Conservation (phyloP, 176 grass and related monocot genomes). For the Areca catechu region DNA sequence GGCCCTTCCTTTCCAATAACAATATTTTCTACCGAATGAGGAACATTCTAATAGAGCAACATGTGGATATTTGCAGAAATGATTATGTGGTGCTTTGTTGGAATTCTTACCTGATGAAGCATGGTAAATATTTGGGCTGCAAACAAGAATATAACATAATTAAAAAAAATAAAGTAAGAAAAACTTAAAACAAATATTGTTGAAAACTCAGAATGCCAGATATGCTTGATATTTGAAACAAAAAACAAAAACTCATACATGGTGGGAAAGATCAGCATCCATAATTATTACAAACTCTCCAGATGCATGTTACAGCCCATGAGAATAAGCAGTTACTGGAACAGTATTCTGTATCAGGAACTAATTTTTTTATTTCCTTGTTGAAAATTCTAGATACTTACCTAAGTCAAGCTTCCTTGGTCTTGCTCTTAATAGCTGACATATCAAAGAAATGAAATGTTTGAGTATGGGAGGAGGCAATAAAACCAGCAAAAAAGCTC, state of each 20-base stretch:
- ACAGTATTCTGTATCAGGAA: conserved; percentile 4
- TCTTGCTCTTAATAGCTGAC: conserved; percentile 72
- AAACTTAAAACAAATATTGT: no score
- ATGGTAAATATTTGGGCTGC: conserved; percentile 96
- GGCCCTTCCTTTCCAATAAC: no score
- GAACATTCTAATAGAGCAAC: no score
- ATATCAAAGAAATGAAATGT: conserved; percentile 21
- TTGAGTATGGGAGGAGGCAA: no score
- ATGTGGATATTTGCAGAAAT: no score
- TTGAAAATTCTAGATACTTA: conserved; percentile 17
- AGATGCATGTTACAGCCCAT: conserved; percentile 86
- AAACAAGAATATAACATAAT: conserved; percentile 11
- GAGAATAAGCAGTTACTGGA: conserved; percentile 79
- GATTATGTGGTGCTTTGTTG: not conserved
- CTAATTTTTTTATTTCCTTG: no score
- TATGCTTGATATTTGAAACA: not conserved
- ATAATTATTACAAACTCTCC: conserved; percentile 89
- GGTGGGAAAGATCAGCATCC: conserved; percentile 94
- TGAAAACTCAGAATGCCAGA: conserved; percentile 4
- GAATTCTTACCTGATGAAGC: conserved; percentile 69
- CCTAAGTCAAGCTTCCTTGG: conserved; percentile 89
- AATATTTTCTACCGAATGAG: no score
- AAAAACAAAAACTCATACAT: conserved; percentile 35
- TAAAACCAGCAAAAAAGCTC: no score
- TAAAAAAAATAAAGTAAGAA: conserved; percentile 24